These are phyloP conservation scores for Lichtheimia ramosa DNA, from an alignment of 371 early-diverging fungal species.

Conservation along the genomic window DNA sequence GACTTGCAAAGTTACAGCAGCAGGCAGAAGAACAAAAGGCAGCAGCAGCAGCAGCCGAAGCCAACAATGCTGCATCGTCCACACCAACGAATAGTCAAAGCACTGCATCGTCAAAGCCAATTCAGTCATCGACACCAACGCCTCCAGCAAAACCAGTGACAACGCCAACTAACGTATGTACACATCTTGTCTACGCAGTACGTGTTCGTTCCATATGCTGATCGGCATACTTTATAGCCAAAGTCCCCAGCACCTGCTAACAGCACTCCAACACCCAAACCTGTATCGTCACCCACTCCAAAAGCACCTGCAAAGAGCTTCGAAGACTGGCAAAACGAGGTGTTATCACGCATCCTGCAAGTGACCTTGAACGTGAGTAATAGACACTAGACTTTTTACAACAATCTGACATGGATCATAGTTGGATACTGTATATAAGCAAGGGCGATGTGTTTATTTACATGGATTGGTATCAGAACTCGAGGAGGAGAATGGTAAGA, in stretches of 20 bases:
- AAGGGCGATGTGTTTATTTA: slow-evolving; percentile 40
- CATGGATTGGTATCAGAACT: slow-evolving; percentile 35
- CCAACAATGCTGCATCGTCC: slow-evolving; percentile 5
- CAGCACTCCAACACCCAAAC: too few relatives aligned
- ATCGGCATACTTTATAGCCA: too few relatives aligned
- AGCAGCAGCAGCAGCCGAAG: slow-evolving; percentile 11
- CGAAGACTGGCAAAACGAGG: slow-evolving; percentile 87
- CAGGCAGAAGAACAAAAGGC: slow-evolving; percentile 26
- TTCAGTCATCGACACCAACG: not conserved
- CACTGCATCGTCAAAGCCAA: too few relatives aligned
- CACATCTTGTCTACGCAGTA: too few relatives aligned
- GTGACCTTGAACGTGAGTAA: slow-evolving; percentile 79
- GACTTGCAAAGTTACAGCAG: slow-evolving; percentile 66
- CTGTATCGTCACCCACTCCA: too few relatives aligned
- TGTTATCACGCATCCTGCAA: slow-evolving; percentile 75
- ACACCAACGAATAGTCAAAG: too few relatives aligned
- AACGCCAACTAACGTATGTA: not conserved
- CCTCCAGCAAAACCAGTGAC: not conserved
- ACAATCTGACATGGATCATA: slow-evolving; percentile 4
- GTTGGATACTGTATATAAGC: slow-evolving; percentile 30
- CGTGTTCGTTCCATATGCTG: too few relatives aligned
- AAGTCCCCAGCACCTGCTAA: too few relatives aligned
- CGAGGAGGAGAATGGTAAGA: slow-evolving; percentile 37
- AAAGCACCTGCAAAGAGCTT: slow-evolving; percentile 57
- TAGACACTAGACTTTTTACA: slow-evolving; percentile 2